phyloP scores from a whole-genome alignment of 2,329 filamentous ascomycete genomes.

The Cryphonectria nitschkei region DNA sequence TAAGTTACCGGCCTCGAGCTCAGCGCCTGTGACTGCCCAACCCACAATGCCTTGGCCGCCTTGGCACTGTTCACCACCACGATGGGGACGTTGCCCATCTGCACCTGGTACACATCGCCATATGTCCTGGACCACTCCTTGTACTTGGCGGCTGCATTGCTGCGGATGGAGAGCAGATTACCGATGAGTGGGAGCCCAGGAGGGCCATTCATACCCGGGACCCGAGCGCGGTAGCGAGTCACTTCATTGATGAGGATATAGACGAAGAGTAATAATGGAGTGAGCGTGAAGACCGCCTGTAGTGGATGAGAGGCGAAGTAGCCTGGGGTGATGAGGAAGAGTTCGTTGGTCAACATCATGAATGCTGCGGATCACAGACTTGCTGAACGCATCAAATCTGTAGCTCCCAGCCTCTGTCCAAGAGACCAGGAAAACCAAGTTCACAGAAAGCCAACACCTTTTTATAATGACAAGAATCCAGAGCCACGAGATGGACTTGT shows the following conservation, averaged over 20 bases:
- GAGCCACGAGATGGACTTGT: background rate
- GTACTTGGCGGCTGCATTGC: slow-evolving; percentile 60
- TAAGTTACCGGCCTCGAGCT: slow-evolving; percentile 69
- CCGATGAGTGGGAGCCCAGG: slow-evolving; percentile 56
- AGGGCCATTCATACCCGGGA: slow-evolving; percentile 52
- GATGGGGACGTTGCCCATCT: slow-evolving; percentile 55
- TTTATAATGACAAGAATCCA: background rate
- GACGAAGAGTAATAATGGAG: slow-evolving; percentile 38
- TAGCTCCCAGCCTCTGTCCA: background rate
- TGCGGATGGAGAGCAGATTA: slow-evolving; percentile 57
- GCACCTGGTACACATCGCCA: slow-evolving; percentile 41
- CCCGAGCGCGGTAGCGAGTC: slow-evolving; percentile 47
- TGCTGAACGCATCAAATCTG: background rate
- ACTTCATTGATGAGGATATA: slow-evolving; percentile 55
- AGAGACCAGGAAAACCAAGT: background rate
- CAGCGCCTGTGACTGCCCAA: slow-evolving; percentile 66
- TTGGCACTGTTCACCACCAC: slow-evolving; percentile 70
- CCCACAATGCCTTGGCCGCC: slow-evolving; percentile 66
- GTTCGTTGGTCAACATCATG: slow-evolving; percentile 8
- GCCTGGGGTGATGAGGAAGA: background rate
- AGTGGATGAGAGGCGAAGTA: slow-evolving; percentile 3
- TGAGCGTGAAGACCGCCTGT: slow-evolving; percentile 6
- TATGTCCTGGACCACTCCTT: slow-evolving; percentile 36
- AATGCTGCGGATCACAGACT: background rate
- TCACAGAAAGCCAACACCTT: background rate